Base-by-base conservation (phyloP, 2,329 filamentous ascomycete genomes). In the Microsporum canis region DNA sequence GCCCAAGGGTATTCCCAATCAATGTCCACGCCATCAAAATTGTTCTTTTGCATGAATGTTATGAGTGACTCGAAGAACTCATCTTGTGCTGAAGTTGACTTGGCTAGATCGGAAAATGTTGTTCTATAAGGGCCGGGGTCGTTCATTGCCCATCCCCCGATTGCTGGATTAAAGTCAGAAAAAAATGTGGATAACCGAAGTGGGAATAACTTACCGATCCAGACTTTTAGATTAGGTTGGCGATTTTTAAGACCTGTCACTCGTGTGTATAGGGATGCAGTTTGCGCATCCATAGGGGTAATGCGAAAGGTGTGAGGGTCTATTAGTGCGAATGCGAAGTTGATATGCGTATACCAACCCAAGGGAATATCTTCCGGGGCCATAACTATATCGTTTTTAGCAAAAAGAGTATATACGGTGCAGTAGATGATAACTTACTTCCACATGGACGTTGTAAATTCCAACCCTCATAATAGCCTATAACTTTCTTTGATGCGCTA, bases 131-230 rank as follows among this genome's bases (percentile, higher is more conserved):
- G 59, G 6, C 70, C 71, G 4, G 66, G 64, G 47, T 73, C 71
- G n/a, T 71, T 77, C 17, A 74, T 68, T 0, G 68, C 68, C 75
- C 75, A 78, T 12, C 78, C 78, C 8, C 78, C 76, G 10, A 79
- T 65, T 2, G 69, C 17, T 23, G 17, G 1, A 17, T 17, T 17
- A 17, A 17, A 1, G 17, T 17, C 17, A 17, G 17, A 17, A 17
- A 17, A 17, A 17, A 17, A 1, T 17, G 17, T 17, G 17, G 17
- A 17, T 17, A 17, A 17, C 17, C 17, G 17, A 17, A 17, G 17
- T 17, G 1, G 1, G 17, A 1, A 17, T 17, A 17, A 17, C 17
- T 17, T 17, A 17, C 17, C 57, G 34, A 77, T 58, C 58, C 58
- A 62, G 2, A 60, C 45, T 39, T 62, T 39, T 27, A 62, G 27